Evolutionary conservation across 208 protist genomes (phyloP).

Genomic region (Spongospora subterranea): DNA sequence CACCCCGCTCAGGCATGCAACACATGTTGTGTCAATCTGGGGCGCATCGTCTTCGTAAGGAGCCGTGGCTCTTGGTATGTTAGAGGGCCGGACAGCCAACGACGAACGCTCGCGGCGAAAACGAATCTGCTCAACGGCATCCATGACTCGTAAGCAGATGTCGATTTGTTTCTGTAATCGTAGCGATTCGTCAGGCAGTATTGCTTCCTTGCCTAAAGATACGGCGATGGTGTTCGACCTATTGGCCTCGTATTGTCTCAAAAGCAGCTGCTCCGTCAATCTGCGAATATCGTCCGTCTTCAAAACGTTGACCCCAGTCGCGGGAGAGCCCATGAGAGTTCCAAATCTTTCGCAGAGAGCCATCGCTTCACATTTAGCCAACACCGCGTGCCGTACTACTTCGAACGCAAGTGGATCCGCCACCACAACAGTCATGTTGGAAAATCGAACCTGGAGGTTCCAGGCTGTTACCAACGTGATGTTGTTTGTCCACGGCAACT

Average conservation of each 20-base stretch:
- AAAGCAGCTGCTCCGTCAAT: not conserved
- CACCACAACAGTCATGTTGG: not conserved
- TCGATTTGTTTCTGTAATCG: constrained; percentile 9
- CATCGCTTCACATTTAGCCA: not conserved
- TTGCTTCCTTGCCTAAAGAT: not conserved
- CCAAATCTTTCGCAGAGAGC: not conserved
- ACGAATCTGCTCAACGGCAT: not conserved
- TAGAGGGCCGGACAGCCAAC: not conserved
- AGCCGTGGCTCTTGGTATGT: not conserved
- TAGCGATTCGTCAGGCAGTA: not conserved
- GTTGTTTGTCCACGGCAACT: not conserved
- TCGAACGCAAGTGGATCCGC: too few relatives aligned
- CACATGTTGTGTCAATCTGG: not conserved
- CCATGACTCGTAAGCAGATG: not conserved
- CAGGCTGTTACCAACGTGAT: too few relatives aligned
- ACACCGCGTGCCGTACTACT: not conserved
- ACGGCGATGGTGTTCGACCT: not conserved
- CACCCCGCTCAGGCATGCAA: not conserved
- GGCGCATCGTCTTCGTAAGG: not conserved
- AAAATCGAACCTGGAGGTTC: not conserved
- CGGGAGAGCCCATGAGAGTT: not conserved
- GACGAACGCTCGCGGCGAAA: not conserved
- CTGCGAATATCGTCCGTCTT: not conserved
- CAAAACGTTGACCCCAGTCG: not conserved
- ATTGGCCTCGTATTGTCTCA: not conserved